Base-by-base conservation (phyloP, 805 yeast genomes). In the Myxozyma geophila region DNA sequence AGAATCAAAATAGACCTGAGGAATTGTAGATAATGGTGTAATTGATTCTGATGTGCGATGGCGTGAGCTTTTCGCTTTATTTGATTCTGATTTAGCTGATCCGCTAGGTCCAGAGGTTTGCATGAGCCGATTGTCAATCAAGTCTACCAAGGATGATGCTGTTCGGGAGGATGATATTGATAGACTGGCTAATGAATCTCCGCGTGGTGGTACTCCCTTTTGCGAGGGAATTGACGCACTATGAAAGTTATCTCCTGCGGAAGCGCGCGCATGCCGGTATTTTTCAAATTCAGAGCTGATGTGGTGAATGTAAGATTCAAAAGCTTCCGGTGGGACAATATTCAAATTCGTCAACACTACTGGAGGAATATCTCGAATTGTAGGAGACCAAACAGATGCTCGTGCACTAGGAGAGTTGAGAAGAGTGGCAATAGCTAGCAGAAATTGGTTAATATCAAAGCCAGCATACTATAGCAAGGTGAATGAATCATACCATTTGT, bases 351-450 rank as follows among this genome's bases (percentile, higher is more conserved):
- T 78, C 46, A 93, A 78, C 54, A 82, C 85, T 10, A 91, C 87
- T 28, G 87, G 91, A 0, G 98, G 97, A 10, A 93, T 93, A 71
- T 95, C 98, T 55, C 82, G 81, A 1, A 83, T 79, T 0, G 97
- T 87, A 0, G 99, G 98, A 15, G 75, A 67, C 48, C 72, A 47
- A 13, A 50, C 49, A 10, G 57, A 36, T 8, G 64, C 43, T 7
- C 55, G 46, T 7, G 57, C 55, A 19, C 49, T 17, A 4, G 65
- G 60, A n/a, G 69, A 66, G 35, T 66, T 66, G 23, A 66, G 52
- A 13, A 66, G 54, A 12, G 68, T 36, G 3, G 69, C 52, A 43
- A 66, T 66, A n/a, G 69, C 68, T 64, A 36, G 9, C 9, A 7
- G 7, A 44, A 13, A 53, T 3, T 28, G 28, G 5, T 28, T 7